These are phyloP conservation scores for Coleophoma crateriformis DNA, from an alignment of 2,329 filamentous ascomycete genomes.

Conservation along the genomic window DNA sequence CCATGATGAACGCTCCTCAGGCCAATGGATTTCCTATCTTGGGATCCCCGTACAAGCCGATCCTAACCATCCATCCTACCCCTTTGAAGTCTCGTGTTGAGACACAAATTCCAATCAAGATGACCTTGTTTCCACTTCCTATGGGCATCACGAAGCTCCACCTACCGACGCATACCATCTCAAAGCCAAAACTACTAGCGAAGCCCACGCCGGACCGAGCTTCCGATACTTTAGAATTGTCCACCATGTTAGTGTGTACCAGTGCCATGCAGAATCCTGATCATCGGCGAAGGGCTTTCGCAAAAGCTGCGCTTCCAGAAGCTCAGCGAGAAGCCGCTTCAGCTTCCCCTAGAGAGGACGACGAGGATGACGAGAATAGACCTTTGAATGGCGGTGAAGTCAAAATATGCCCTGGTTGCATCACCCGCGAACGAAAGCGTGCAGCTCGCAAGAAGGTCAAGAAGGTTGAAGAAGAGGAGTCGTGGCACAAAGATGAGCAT, in stretches of 20 bases:
- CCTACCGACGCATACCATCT: constrained; percentile 84
- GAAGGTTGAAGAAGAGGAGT: constrained; percentile 85
- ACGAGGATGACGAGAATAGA: constrained; percentile 49
- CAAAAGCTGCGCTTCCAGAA: constrained; percentile 32
- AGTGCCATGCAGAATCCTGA: constrained; percentile 79
- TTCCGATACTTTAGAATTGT: constrained; percentile 72
- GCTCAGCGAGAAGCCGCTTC: constrained; percentile 8
- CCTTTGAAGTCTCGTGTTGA: constrained; percentile 87
- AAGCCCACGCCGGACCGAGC: constrained; percentile 62
- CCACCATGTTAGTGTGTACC: constrained; percentile 81
- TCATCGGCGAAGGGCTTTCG: constrained; percentile 56
- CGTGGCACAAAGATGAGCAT: constrained; percentile 76
- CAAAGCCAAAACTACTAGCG: constrained; percentile 84
- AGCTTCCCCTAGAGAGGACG: constrained; percentile 19
- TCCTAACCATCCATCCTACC: constrained; percentile 58
- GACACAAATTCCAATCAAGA: constrained; percentile 86
- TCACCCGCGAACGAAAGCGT: constrained; percentile 83
- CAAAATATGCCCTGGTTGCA: constrained; percentile 86
- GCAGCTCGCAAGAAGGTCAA: constrained; percentile 90
- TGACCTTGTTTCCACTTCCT: constrained; percentile 73
- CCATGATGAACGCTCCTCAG: constrained; percentile 6
- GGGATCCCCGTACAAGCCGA: constrained; percentile 26
- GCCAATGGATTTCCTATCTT: constrained; percentile 16
- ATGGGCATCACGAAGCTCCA: constrained; percentile 73
- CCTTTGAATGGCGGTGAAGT: constrained; percentile 90